Conservation (phyloP, 2,329 filamentous ascomycete genomes). For the Teratosphaeria viscida region DNA sequence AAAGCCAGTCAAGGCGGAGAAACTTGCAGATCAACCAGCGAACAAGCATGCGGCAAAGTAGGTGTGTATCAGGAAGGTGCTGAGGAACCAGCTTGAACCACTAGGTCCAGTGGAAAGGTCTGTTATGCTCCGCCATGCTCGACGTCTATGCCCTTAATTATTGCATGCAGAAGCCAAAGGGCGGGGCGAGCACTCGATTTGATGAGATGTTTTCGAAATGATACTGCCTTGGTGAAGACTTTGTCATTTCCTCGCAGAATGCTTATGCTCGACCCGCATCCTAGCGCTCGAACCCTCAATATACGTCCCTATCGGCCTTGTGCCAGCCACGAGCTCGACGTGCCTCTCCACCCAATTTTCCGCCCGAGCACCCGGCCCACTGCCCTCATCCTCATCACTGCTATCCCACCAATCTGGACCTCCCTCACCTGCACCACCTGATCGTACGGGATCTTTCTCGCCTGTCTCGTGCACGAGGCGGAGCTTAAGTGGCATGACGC, state of each 20-base stretch:
- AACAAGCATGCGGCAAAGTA: no score
- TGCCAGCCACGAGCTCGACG: constrained; percentile 68
- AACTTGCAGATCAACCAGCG: no score
- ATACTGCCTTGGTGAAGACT: not conserved
- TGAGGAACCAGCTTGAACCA: no score
- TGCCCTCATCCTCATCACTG: constrained; percentile 29
- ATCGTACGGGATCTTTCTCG: constrained; percentile 70
- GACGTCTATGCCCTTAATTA: no score
- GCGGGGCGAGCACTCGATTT: no score
- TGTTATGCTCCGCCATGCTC: no score
- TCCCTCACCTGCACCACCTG: constrained; percentile 44
- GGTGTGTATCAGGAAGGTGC: no score
- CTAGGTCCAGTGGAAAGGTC: no score
- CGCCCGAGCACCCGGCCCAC: constrained; percentile 9
- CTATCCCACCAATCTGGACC: constrained; percentile 29
- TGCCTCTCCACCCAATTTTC: constrained; percentile 56
- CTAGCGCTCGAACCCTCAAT: constrained; percentile 63
- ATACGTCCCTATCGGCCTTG: constrained; percentile 71
- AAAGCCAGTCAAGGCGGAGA: no score
- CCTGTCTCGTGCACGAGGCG: constrained; percentile 78
- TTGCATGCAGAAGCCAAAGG: no score
- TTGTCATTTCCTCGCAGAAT: not conserved
- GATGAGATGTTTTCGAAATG: not conserved
- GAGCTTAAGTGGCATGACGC: constrained; percentile 51
- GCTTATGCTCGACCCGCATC: constrained; percentile 46